A percentile compares a stretch with the other conserved stretches of the same genome.
Conservation (phyloP, 768 basidiomycete genomes). For the Kwoniella dendrophila region DNA sequence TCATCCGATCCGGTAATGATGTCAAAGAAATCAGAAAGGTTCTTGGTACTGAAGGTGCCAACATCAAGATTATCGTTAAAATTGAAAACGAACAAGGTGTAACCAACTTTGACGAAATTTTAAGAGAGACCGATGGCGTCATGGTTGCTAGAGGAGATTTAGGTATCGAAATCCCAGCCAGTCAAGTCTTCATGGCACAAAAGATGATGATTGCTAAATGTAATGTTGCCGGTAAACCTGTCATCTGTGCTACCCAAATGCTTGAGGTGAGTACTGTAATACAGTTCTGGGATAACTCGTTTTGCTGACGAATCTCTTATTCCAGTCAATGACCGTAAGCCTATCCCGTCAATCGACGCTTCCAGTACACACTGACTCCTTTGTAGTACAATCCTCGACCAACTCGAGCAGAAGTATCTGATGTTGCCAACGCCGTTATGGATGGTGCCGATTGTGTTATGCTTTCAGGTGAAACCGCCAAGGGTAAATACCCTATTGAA, state of each 20-base stretch:
- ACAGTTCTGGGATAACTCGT: neutral
- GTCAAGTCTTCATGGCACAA: conserved; percentile 97
- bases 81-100: conserved; percentile 99
- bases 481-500: conserved; percentile 93
- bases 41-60: conserved; percentile 90
- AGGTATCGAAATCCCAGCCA: conserved; percentile 99
- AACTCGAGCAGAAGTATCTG: conserved; percentile 97
- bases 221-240: conserved; percentile 96
- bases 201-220: conserved; percentile 99
- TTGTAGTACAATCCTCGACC: conserved; percentile 92
- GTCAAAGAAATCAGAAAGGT: conserved; percentile 90
- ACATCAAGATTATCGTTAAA: conserved; percentile 98
- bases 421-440: conserved; percentile 95
- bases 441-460: conserved; percentile 99
- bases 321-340: conserved; percentile 21
- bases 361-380: conserved; percentile 24
- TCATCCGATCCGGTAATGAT: conserved; percentile 93
- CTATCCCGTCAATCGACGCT: neutral
- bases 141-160: conserved; percentile 99
- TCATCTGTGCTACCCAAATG: conserved; percentile 99
- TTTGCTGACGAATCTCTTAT: neutral
- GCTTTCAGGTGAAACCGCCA: conserved; percentile 99
- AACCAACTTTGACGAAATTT: conserved; percentile 97
- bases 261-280: conserved; percentile 72
- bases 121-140: conserved; percentile 92